Conservation (phyloP, 2,329 filamentous ascomycete genomes). For the Trematosphaeria pertusa region DNA sequence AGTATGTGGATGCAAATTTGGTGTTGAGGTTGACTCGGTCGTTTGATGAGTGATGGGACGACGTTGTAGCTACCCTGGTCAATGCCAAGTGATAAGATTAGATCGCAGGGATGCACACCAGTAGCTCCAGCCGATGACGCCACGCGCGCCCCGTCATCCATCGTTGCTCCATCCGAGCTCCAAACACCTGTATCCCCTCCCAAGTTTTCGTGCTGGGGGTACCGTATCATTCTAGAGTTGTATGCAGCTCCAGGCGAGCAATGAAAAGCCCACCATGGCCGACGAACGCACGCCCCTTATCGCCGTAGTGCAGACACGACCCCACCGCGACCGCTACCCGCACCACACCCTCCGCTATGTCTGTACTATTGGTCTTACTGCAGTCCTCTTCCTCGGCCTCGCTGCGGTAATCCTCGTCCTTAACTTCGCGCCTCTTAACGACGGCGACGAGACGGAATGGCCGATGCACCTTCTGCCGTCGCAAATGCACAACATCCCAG, state of each 20-base stretch:
- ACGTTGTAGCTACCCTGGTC: no score
- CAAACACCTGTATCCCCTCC: no score
- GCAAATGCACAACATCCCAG: slow-evolving; percentile 34
- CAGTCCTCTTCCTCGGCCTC: slow-evolving; percentile 47
- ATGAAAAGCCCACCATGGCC: slow-evolving; percentile 49
- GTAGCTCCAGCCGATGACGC: no score
- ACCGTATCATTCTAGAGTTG: no score
- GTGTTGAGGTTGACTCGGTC: no score
- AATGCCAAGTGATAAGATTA: no score
- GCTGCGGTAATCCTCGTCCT: slow-evolving; percentile 48
- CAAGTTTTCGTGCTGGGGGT: no score
- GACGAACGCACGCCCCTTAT: slow-evolving; percentile 72
- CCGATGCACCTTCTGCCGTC: slow-evolving; percentile 20
- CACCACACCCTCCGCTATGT: slow-evolving; percentile 69
- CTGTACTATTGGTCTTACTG: slow-evolving; percentile 64
- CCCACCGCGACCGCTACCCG: slow-evolving; percentile 57
- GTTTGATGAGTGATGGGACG: no score
- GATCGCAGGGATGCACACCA: no score
- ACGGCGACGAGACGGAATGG: slow-evolving; percentile 28
- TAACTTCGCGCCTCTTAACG: slow-evolving; percentile 42
- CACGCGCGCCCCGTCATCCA: no score
- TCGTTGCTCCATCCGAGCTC: no score
- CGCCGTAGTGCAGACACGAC: slow-evolving; percentile 64
- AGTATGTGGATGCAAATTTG: no score
- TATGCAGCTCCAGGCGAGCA: slow-evolving; percentile 25